Percentiles rank a stretch among this genome's conserved stretches.
phyloP scores from a whole-genome alignment of 176 grass and related monocot genomes.

The Guadua angustifolia region DNA sequence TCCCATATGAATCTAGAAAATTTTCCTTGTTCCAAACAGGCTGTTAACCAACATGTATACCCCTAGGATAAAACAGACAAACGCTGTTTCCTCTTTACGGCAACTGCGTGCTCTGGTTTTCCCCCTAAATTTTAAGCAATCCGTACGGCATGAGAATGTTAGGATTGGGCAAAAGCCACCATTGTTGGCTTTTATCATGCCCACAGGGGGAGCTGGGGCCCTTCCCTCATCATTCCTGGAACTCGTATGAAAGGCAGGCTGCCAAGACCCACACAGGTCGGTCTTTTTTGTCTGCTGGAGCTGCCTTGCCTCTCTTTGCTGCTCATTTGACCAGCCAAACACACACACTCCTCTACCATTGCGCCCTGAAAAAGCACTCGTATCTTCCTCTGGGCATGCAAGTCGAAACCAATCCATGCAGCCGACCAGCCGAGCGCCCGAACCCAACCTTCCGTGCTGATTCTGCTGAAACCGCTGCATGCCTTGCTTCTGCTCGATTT shows the following conservation, averaged over 20 bases:
- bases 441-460: not conserved
- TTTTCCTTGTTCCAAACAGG: too few relatives aligned
- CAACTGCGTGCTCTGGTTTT: conserved; percentile 49
- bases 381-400: conserved; percentile 26
- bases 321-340: conserved; percentile 49
- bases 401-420: conserved; percentile 6
- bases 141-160: conserved; percentile 47
- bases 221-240: conserved; percentile 55
- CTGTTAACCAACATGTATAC: not conserved
- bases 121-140: conserved; percentile 40
- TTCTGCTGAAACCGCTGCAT: not conserved
- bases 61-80: not conserved
- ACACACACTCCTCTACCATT: not conserved
- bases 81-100: conserved; percentile 25
- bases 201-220: conserved; percentile 29
- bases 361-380: not conserved
- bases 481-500: not conserved
- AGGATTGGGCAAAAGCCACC: conserved; percentile 49
- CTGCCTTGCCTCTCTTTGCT: not conserved
- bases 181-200: conserved; percentile 54
- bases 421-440: not conserved
- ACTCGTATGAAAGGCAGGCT: conserved; percentile 51
- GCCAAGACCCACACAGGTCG: conserved; percentile 33
- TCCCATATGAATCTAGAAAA: too few relatives aligned
- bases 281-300: conserved; percentile 43